These are phyloP conservation scores for Fusarium solani-melongenae DNA, from an alignment of 2,329 filamentous ascomycete species.

Conservation along the genomic window DNA sequence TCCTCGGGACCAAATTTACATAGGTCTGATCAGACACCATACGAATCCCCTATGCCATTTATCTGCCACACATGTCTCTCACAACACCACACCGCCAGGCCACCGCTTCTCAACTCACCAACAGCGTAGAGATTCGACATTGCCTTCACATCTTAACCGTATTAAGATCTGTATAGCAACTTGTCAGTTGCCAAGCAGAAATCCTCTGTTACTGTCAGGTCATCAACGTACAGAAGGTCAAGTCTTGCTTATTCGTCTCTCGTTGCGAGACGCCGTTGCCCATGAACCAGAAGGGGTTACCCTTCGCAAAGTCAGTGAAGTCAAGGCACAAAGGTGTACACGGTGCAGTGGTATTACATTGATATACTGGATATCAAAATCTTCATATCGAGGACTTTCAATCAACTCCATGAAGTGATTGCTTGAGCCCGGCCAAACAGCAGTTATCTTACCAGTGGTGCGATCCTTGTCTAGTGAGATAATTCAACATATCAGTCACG, in stretches of 20 bases:
- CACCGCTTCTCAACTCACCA: too few species aligned
- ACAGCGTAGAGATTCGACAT: too few species aligned
- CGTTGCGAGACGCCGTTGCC: slow-evolving; percentile 3
- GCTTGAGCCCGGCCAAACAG: slow-evolving; percentile 1
- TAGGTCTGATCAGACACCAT: too few species aligned
- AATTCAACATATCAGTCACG: background rate
- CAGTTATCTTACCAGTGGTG: background rate
- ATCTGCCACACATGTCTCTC: too few species aligned
- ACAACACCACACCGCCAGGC: too few species aligned
- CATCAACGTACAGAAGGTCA: background rate
- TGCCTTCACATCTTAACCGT: too few species aligned
- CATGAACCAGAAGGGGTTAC: background rate
- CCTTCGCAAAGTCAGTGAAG: background rate
- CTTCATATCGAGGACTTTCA: background rate
- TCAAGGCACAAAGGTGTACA: background rate
- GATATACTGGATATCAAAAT: background rate
- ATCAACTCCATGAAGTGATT: slow-evolving; percentile 4
- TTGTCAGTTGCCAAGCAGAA: too few species aligned
- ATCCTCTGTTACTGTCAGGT: too few species aligned
- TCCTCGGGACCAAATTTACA: too few species aligned
- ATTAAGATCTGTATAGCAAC: too few species aligned
- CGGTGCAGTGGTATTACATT: background rate
- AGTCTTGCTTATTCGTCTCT: background rate
- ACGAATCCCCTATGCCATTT: too few species aligned
- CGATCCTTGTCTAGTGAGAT: background rate